phyloP scores from a whole-genome alignment of 2,329 filamentous ascomycete species.

The Tolypocladium capitatum region DNA sequence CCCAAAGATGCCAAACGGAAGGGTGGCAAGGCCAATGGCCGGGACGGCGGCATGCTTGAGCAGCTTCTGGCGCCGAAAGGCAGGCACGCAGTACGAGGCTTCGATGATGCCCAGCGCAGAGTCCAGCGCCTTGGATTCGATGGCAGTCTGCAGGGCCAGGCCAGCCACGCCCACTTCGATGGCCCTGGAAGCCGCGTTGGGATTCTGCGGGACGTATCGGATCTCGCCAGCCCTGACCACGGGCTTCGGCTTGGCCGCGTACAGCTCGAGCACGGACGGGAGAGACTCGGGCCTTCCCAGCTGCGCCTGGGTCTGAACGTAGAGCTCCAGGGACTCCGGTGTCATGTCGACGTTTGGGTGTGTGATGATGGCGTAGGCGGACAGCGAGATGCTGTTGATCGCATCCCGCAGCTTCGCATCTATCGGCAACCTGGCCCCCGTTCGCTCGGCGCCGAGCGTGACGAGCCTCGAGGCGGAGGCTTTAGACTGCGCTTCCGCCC shows the following conservation, averaged over 20 bases:
- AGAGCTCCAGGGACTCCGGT: slow-evolving; percentile 54
- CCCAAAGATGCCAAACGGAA: slow-evolving; percentile 57
- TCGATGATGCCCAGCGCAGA: slow-evolving; percentile 67
- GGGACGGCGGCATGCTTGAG: slow-evolving; percentile 51
- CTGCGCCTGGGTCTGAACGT: slow-evolving; percentile 62
- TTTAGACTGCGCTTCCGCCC: slow-evolving; percentile 23
- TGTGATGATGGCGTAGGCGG: slow-evolving; percentile 57
- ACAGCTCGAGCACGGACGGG: slow-evolving; percentile 68
- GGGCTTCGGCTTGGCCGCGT: slow-evolving; percentile 69
- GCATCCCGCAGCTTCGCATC: slow-evolving; percentile 27
- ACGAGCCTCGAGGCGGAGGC: slow-evolving; percentile 43
- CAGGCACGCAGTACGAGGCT: slow-evolving; percentile 50
- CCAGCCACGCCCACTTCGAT: slow-evolving; percentile 60
- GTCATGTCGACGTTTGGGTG: slow-evolving; percentile 73
- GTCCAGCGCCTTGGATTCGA: slow-evolving; percentile 63
- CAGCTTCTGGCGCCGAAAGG: slow-evolving; percentile 55
- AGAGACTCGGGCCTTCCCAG: slow-evolving; percentile 64
- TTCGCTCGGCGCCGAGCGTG: slow-evolving; percentile 25
- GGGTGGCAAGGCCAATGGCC: slow-evolving; percentile 37
- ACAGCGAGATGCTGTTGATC: slow-evolving; percentile 38
- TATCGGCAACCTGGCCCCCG: slow-evolving; percentile 16
- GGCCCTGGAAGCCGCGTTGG: slow-evolving; percentile 56
- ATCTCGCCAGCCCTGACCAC: slow-evolving; percentile 44
- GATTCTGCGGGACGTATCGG: slow-evolving; percentile 48
- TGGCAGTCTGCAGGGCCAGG: slow-evolving; percentile 64